Percentiles rank a stretch among this genome's conserved stretches.
phyloP scores from a whole-genome alignment of 2,329 filamentous ascomycete species.

The Cercospora zeae-maydis region DNA sequence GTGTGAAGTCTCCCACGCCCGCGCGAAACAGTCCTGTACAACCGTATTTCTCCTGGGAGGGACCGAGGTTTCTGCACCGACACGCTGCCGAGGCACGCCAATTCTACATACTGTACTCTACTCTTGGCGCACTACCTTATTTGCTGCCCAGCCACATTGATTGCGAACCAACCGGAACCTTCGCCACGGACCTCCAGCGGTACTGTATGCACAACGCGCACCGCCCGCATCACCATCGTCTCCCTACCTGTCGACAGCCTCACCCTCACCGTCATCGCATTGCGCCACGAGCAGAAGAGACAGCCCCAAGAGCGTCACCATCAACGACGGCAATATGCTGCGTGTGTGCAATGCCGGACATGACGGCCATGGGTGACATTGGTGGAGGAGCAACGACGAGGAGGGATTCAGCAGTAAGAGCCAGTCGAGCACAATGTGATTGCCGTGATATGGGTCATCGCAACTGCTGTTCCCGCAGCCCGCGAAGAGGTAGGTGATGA shows the following conservation, averaged over 20 bases:
- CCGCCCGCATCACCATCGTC: too few relatives aligned
- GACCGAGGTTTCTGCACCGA: background rate
- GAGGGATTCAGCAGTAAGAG: background rate
- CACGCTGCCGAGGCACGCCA: background rate
- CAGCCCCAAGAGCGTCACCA: too few relatives aligned
- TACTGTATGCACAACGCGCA: too few relatives aligned
- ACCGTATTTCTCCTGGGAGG: background rate
- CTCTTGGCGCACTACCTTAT: background rate
- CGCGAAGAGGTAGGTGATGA: slow-evolving; percentile 1
- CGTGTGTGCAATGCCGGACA: too few relatives aligned
- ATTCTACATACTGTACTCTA: background rate
- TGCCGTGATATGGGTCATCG: background rate
- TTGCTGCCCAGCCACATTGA: too few relatives aligned
- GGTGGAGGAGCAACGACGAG: background rate
- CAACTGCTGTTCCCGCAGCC: background rate
- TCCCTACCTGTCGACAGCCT: background rate
- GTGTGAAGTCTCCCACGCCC: too few relatives aligned
- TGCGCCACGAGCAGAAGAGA: too few relatives aligned
- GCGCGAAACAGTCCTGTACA: too few relatives aligned
- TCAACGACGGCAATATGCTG: too few relatives aligned
- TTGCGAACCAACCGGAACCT: too few relatives aligned
- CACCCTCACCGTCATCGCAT: background rate
- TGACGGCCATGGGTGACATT: too few relatives aligned
- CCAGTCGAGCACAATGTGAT: background rate
- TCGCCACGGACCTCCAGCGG: too few relatives aligned